A percentile compares a stretch with the other conserved stretches of the same genome.
Evolutionary conservation across 495 filamentous ascomycete species (phyloP).

Genomic region (Tuber indicum): DNA sequence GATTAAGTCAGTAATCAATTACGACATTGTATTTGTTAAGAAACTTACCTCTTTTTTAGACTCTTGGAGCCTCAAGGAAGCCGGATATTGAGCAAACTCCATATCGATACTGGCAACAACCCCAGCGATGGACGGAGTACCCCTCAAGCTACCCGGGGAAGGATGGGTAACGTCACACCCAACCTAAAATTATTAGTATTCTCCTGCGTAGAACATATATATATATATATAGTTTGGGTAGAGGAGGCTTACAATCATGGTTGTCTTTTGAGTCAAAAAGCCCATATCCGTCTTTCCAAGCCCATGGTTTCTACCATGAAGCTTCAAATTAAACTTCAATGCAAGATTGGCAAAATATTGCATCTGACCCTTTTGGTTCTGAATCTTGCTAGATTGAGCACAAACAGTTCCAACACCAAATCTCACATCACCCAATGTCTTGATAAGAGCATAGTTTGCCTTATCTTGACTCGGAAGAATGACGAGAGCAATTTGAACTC

Average conservation of each 20-base stretch:
- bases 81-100: slow-evolving; percentile 63
- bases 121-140: slow-evolving; percentile 64
- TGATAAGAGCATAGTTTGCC: slow-evolving; percentile 36
- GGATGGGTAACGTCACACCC: slow-evolving; percentile 89
- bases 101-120: slow-evolving; percentile 66
- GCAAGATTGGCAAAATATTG: slow-evolving; percentile 42
- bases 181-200: slow-evolving; percentile 42
- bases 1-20: background rate
- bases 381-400: slow-evolving; percentile 31
- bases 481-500: slow-evolving; percentile 51
- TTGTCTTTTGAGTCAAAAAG: slow-evolving; percentile 57
- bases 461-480: slow-evolving; percentile 34
- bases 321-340: slow-evolving; percentile 67
- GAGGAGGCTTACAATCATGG: slow-evolving; percentile 56
- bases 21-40: background rate
- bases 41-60: slow-evolving; percentile 46
- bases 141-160: slow-evolving; percentile 56
- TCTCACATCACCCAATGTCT: slow-evolving; percentile 36
- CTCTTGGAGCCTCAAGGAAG: slow-evolving; percentile 54
- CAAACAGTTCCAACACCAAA: slow-evolving; percentile 39
- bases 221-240: background rate
- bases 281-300: slow-evolving; percentile 50
- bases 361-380: slow-evolving; percentile 21
- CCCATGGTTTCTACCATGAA: slow-evolving; percentile 69
- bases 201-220: background rate